A percentile compares a stretch with the other conserved stretches of the same genome.
phyloP scores from a whole-genome alignment of 23 red algal species.

The Chondrus crispus region DNA sequence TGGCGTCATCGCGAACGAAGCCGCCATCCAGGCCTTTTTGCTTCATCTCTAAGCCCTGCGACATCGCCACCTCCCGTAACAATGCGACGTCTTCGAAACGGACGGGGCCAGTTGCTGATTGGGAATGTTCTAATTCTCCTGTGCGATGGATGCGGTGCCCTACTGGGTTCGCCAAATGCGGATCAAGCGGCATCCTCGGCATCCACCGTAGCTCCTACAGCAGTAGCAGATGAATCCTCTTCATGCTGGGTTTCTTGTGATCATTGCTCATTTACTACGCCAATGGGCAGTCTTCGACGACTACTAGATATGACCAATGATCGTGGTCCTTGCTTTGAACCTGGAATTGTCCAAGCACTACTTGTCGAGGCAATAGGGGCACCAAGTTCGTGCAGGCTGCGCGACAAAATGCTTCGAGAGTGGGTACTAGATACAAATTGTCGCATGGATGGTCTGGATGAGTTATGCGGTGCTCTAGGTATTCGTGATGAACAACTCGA shows the following conservation, averaged over 20 bases:
- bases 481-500: conserved; percentile 4
- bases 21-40: conserved; percentile 14
- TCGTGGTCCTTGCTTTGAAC: not conserved
- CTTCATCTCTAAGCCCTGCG: not conserved
- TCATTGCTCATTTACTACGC: not conserved
- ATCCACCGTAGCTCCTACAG: conserved; percentile 4
- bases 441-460: not conserved
- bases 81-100: conserved; percentile 6
- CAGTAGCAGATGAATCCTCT: not conserved
- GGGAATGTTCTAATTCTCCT: not conserved
- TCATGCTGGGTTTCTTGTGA: not conserved
- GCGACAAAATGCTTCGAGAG: not conserved
- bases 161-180: not conserved
- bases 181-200: not conserved
- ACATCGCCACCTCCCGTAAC: not conserved
- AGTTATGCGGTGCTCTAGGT: not conserved
- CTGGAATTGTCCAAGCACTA: not conserved
- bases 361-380: conserved; percentile 12
- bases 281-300: conserved; percentile 6
- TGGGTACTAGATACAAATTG: conserved; percentile 28
- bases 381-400: not conserved
- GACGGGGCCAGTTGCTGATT: not conserved
- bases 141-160: conserved; percentile 22
- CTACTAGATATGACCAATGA: not conserved
- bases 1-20: conserved; percentile 28